A percentile compares a stretch with the other conserved stretches of the same genome.
Conservation (phyloP, 129 eudicot species). For the Flaveria robusta region DNA sequence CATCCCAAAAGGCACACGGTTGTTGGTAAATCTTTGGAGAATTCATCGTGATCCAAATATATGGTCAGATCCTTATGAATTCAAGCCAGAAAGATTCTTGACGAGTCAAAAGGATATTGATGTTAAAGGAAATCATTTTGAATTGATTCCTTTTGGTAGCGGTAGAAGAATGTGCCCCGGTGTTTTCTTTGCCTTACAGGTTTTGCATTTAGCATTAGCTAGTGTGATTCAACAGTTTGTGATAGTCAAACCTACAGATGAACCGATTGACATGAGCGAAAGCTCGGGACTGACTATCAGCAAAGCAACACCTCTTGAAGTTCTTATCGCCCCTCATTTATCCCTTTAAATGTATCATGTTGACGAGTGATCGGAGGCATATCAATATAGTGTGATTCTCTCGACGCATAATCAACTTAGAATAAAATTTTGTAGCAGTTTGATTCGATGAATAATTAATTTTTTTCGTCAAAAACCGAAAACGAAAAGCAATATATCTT, state of each 20-base stretch:
- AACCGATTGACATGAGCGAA: constrained; percentile 34
- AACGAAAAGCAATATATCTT: no score
- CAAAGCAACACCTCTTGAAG: constrained; percentile 37
- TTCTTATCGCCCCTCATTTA: constrained; percentile 34
- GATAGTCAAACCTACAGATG: background rate
- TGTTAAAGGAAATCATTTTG: constrained; percentile 31
- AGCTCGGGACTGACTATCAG: constrained; percentile 23
- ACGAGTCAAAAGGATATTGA: constrained; percentile 22
- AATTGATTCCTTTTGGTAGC: constrained; percentile 36
- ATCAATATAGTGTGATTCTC: no score
- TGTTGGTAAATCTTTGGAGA: constrained; percentile 40
- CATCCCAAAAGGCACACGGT: constrained; percentile 38
- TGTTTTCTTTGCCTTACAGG: constrained; percentile 28
- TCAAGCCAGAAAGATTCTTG: constrained; percentile 42
- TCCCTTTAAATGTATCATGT: background rate
- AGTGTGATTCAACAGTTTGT: constrained; percentile 31
- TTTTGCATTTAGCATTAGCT: constrained; percentile 24
- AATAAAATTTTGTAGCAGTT: no score
- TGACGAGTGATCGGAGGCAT: background rate
- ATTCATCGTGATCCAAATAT: constrained; percentile 30
- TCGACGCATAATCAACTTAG: no score
- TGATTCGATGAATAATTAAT: no score
- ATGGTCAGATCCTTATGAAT: constrained; percentile 35
- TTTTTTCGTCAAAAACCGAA: no score
- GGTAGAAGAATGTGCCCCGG: constrained; percentile 46